Evolutionary conservation across 23 red algal species (phyloP).

Genomic region (Pyropia yezoensis): DNA sequence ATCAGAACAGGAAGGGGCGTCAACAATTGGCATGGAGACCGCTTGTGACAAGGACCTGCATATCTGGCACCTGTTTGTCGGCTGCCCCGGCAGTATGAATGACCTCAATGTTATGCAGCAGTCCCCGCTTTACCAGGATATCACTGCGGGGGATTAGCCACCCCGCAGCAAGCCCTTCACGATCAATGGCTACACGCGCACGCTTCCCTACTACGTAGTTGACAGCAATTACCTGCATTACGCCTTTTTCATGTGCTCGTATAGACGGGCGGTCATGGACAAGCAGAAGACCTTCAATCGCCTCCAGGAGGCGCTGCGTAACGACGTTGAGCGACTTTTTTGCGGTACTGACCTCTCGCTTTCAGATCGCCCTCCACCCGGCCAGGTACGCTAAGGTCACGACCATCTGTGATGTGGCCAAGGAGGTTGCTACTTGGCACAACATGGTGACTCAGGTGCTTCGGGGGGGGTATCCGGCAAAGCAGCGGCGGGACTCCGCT

Average conservation of each 20-base stretch:
- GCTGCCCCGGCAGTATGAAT: too few species aligned
- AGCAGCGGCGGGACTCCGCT: too few species aligned
- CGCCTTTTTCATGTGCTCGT: slow-evolving; percentile 12
- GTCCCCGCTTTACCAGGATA: too few species aligned
- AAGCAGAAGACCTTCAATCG: too few species aligned
- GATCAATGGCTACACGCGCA: slow-evolving; percentile 6
- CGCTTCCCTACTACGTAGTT: too few species aligned
- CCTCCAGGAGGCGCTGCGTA: slow-evolving; percentile 18
- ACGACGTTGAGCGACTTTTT: slow-evolving; percentile 15
- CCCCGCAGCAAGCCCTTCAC: slow-evolving; percentile 5
- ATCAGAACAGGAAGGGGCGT: neutral
- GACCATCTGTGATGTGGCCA: too few species aligned
- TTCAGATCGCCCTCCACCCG: slow-evolving; percentile 8
- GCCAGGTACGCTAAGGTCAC: too few species aligned
- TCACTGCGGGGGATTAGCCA: too few species aligned
- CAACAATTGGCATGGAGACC: neutral
- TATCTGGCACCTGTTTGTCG: slow-evolving; percentile 11
- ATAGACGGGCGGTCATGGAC: neutral
- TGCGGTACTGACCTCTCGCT: slow-evolving; percentile 5
- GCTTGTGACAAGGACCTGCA: neutral
- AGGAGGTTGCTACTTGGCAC: too few species aligned
- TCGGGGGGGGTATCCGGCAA: too few species aligned
- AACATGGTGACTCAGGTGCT: too few species aligned
- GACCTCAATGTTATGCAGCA: too few species aligned
- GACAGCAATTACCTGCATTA: slow-evolving; percentile 25